Evolutionary conservation across 768 basidiomycete species (phyloP).

Genomic region (Hericium erinaceus): DNA sequence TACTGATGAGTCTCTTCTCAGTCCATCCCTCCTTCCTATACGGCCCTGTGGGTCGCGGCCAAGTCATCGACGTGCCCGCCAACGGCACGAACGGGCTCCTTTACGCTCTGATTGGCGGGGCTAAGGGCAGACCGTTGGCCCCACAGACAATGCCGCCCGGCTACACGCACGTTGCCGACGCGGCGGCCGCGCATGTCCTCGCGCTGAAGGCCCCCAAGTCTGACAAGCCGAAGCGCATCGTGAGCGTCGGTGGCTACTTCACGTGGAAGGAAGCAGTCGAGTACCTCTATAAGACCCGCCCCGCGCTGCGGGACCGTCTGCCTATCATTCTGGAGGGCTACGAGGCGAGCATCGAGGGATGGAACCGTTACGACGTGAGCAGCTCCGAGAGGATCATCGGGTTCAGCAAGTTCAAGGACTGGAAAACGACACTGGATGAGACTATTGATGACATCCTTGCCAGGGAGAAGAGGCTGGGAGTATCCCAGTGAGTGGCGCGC

Average conservation of each 20-base stretch:
- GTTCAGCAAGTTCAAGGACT: background rate
- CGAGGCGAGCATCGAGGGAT: conserved; percentile 3
- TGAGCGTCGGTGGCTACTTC: conserved; percentile 15
- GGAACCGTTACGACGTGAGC: background rate
- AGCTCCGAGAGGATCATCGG: background rate
- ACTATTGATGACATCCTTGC: background rate
- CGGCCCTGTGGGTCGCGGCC: conserved; percentile 15
- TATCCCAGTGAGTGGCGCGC: background rate
- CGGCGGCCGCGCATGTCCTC: conserved; percentile 19
- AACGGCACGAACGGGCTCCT: conserved; percentile 18
- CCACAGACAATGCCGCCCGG: conserved; percentile 12
- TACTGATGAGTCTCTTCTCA: background rate
- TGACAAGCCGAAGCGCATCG: conserved; percentile 14
- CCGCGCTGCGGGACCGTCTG: conserved; percentile 9
- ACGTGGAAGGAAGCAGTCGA: conserved; percentile 17
- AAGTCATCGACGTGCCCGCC: conserved; percentile 10
- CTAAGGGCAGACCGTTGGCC: conserved; percentile 6
- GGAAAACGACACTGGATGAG: background rate
- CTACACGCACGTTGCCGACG: conserved; percentile 20
- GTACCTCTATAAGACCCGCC: conserved; percentile 11
- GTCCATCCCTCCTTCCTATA: conserved; percentile 23
- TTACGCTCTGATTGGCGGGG: conserved; percentile 16
- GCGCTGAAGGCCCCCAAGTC: conserved; percentile 12
- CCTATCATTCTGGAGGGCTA: background rate
- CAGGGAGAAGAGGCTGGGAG: background rate